These are phyloP conservation scores for Coccomyxa sp. DNA, from an alignment of 139 green algal genomes.

Conservation along the genomic window DNA sequence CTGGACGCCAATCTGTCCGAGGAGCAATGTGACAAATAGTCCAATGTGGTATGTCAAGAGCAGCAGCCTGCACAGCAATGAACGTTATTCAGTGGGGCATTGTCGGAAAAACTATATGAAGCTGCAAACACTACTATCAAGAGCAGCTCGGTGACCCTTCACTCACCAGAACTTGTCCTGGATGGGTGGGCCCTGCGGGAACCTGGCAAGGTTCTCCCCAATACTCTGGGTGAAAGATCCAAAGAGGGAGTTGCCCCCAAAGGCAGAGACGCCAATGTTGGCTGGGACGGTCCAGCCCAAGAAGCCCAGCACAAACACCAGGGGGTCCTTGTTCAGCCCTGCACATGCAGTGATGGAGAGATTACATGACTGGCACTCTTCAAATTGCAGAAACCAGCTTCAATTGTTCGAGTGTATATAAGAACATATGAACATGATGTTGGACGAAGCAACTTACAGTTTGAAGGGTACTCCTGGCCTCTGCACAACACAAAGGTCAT, in stretches of 20 bases:
- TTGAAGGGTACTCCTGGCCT: conserved; percentile 13
- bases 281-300: conserved; percentile 68
- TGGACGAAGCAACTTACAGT: conserved; percentile 9
- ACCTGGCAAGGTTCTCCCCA: conserved; percentile 66
- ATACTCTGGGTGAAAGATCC: conserved; percentile 64
- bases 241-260: conserved; percentile 73
- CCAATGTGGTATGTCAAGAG: conserved; percentile 67
- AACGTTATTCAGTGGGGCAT: not conserved
- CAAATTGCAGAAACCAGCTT: too few species aligned
- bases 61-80: conserved; percentile 45
- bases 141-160: not conserved
- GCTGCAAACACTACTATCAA: too few species aligned
- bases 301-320: conserved; percentile 50
- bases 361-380: too few species aligned
- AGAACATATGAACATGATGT: too few species aligned
- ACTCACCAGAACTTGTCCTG: conserved; percentile 66
- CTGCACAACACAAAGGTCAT: not conserved
- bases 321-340: conserved; percentile 40
- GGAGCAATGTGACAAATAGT: conserved; percentile 50
- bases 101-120: not conserved
- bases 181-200: conserved; percentile 73
- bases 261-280: conserved; percentile 53
- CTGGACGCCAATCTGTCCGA: conserved; percentile 65
- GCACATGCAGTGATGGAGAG: too few species aligned
- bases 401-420: too few species aligned